phyloP scores from a whole-genome alignment of 1,139 yeast genomes.

The Candida freyschussii region DNA sequence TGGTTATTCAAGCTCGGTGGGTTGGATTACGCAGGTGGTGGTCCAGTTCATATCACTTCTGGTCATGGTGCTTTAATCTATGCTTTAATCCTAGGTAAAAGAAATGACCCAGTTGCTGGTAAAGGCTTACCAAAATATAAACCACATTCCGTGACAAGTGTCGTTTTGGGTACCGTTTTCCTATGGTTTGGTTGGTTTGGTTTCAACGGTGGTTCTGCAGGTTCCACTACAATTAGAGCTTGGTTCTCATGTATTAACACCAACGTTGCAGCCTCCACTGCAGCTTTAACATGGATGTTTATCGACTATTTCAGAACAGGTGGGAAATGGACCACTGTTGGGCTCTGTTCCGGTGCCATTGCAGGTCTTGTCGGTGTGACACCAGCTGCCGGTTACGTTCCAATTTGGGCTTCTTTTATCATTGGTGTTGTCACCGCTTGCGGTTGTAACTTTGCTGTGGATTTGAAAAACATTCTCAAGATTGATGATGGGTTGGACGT shows the following conservation, averaged over 20 bases:
- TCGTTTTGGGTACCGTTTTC: conserved; percentile 90
- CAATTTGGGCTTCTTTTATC: conserved; percentile 79
- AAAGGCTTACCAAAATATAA: conserved; percentile 78
- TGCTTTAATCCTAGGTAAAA: conserved; percentile 85
- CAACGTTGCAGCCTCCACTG: conserved; percentile 86
- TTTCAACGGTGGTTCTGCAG: conserved; percentile 96
- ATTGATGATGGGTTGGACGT: conserved; percentile 97
- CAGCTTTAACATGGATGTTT: conserved; percentile 91
- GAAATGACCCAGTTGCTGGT: conserved; percentile 73
- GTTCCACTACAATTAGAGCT: conserved; percentile 84
- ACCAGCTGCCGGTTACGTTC: conserved; percentile 96
- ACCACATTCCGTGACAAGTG: conserved; percentile 86
- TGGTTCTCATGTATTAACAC: conserved; percentile 93
- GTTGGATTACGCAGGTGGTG: conserved; percentile 96
- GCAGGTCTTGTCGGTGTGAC: conserved; percentile 95
- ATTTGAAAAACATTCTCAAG: conserved; percentile 61
- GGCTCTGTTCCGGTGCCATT: conserved; percentile 88
- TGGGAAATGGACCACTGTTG: conserved; percentile 91
- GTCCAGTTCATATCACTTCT: conserved; percentile 93
- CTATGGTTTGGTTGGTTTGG: conserved; percentile 99
- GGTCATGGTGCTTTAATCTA: conserved; percentile 95
- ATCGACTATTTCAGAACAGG: conserved; percentile 87
- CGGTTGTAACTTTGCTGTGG: conserved; percentile 80
- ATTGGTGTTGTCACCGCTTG: conserved; percentile 79
- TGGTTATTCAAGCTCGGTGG: conserved; percentile 84